Percentiles rank a stretch among this genome's conserved stretches.
Evolutionary conservation across 2,329 filamentous ascomycete species (phyloP).

Genomic region (Helminthosporium solani): DNA sequence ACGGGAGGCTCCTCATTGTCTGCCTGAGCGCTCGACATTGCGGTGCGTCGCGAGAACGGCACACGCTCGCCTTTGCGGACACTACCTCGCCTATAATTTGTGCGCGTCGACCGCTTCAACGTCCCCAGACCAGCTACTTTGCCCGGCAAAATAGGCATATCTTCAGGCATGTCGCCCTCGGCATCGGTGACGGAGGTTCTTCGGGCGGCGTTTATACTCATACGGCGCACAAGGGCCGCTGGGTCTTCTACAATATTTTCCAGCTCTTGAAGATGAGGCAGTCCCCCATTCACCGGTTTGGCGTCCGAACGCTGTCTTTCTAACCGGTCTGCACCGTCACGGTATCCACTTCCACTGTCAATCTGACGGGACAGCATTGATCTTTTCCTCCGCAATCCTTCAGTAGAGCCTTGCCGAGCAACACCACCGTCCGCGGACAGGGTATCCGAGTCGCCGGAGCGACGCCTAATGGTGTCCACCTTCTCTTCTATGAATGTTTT

Average conservation of each 20-base stretch:
- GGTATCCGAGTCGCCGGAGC: conserved; percentile 69
- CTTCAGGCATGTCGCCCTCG: conserved; percentile 55
- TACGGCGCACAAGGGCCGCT: conserved; percentile 66
- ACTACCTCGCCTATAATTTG: conserved; percentile 87
- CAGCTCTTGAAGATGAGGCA: conserved; percentile 62
- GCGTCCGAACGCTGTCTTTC: conserved; percentile 67
- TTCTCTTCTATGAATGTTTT: conserved; percentile 94
- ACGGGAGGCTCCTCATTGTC: conserved; percentile 56
- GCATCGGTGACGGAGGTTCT: conserved; percentile 44
- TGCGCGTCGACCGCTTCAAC: conserved; percentile 84
- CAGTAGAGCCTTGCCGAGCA: conserved; percentile 56
- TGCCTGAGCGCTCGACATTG: conserved; percentile 62
- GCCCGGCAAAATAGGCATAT: conserved; percentile 82
- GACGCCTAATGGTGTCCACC: conserved; percentile 82
- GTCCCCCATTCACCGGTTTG: conserved; percentile 51
- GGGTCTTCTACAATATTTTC: conserved; percentile 84
- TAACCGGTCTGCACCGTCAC: conserved; percentile 79
- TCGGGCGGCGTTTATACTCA: conserved; percentile 57
- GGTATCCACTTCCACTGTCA: conserved; percentile 72
- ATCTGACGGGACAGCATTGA: conserved; percentile 95
- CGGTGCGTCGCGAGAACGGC: conserved; percentile 69
- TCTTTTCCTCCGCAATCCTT: conserved; percentile 78
- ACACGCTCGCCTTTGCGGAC: conserved; percentile 74
- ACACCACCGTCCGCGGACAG: conserved; percentile 59
- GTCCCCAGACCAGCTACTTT: conserved; percentile 72